Evolutionary conservation across 768 basidiomycete genomes (phyloP), one percentile per base, ranked within the genome.

Genomic region (Lentinula boryana): DNA sequence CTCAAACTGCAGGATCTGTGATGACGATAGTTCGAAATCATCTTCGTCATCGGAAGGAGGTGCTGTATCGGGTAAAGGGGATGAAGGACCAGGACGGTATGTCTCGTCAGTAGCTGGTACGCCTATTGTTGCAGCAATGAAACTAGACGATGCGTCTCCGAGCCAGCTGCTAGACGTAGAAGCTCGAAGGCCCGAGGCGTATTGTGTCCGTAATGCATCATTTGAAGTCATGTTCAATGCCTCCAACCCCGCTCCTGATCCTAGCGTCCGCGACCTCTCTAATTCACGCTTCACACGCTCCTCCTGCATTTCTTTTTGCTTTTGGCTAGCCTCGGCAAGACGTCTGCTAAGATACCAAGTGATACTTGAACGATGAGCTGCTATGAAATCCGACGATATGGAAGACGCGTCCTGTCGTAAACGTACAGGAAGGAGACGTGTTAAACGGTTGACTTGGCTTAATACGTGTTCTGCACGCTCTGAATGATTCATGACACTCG

Each of bases 1-100:
- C 75, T 97, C 94, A 70, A 98, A 98, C 70, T 93, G 92, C 69
- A 92, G 85, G 58, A 97, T 91, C 70, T 95, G 93, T 4, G 90
- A 93, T 46, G 84, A 80, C 0, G 89, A 84, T n/a, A 97, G 79
- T 68, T 94, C 90, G 18, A 88, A 75, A 63, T 93, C 89, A 60
- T 93, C 88, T 41, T 88, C 86, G 57, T 91, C 91, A 41, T 85
- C 83, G 50, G 77, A 77, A 35, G 70, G 68, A 38, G 75, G 76
- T 40, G 73, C 72, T 32, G 75, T 69, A 36, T n/a, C 68, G 33
- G 18, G 68, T 62, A 46, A 51, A 51, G 10, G 56, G 52, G 65
- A 67, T 60, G 66, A 64, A 43, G 67, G 72, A 60, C 60, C 61
- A 44, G 61, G 54, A 63, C 63, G 68, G 60, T 63, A 68, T 64